These are phyloP conservation scores for Xylariaceae sp. DNA, from an alignment of 2,329 filamentous ascomycete species.

Conservation along the genomic window DNA sequence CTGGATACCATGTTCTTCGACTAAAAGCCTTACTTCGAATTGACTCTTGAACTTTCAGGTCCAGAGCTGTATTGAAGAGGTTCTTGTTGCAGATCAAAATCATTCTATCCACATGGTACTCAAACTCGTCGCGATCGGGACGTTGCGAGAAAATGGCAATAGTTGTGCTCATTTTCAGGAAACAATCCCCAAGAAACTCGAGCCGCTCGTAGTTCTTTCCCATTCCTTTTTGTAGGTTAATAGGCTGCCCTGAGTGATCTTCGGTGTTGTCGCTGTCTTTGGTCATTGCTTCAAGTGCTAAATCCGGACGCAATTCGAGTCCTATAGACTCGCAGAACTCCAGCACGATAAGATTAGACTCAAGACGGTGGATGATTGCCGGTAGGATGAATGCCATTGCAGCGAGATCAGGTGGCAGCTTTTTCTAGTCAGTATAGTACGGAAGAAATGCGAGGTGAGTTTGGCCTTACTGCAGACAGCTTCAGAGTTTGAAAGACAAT, in stretches of 20 bases:
- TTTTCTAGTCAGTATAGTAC: conserved; percentile 15
- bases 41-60: conserved; percentile 64
- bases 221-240: conserved; percentile 81
- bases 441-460: neutral
- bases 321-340: conserved; percentile 68
- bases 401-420: conserved; percentile 68
- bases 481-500: conserved; percentile 73
- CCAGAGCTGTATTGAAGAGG: conserved; percentile 71
- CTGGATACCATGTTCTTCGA: conserved; percentile 83
- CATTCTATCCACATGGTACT: conserved; percentile 90
- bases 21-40: conserved; percentile 82
- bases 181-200: conserved; percentile 89
- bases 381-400: conserved; percentile 73
- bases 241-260: conserved; percentile 62
- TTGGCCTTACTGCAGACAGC: conserved; percentile 65
- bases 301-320: conserved; percentile 59
- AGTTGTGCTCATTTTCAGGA: conserved; percentile 92
- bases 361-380: conserved; percentile 77
- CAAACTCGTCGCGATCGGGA: conserved; percentile 75
- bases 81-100: conserved; percentile 87
- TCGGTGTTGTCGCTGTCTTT: conserved; percentile 86
- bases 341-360: conserved; percentile 73
- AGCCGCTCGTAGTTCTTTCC: conserved; percentile 91
- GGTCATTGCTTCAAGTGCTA: conserved; percentile 85
- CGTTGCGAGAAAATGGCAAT: conserved; percentile 77